These are phyloP conservation scores for Cyberlindnera maritima DNA, from an alignment of 805 yeast genomes.

Conservation along the genomic window DNA sequence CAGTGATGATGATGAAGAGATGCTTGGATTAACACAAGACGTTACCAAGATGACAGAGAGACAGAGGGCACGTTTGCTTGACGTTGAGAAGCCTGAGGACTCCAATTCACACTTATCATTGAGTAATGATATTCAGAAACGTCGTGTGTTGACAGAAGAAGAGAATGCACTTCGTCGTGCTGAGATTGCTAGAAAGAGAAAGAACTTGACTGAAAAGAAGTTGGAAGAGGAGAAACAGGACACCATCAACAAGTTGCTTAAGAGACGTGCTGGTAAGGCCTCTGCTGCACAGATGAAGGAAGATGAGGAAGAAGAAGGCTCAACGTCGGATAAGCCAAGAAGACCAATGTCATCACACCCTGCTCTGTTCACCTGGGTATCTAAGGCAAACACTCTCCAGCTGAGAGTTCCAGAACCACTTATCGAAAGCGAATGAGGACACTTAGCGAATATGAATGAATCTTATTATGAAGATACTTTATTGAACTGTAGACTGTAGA, in stretches of 20 bases:
- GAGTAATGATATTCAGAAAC: constrained; percentile 32
- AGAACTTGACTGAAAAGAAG: constrained; percentile 76
- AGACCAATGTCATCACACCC: constrained; percentile 24
- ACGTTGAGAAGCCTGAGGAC: background rate
- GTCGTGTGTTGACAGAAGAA: constrained; percentile 72
- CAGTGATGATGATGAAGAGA: constrained; percentile 23
- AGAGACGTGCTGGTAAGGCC: constrained; percentile 73
- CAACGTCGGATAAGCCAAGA: constrained; percentile 19
- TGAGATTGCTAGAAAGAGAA: constrained; percentile 85
- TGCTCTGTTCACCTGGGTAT: constrained; percentile 25
- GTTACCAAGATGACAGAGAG: constrained; percentile 30
- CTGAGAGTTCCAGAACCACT: constrained; percentile 25
- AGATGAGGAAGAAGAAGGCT: constrained; percentile 18
- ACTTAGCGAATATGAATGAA: too few relatives aligned
- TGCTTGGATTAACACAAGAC: constrained; percentile 12
- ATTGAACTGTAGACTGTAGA: too few relatives aligned
- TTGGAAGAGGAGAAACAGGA: constrained; percentile 92
- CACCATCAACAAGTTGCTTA: constrained; percentile 79
- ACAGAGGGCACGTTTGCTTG: constrained; percentile 24
- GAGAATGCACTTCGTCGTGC: constrained; percentile 78
- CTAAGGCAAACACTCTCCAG: constrained; percentile 11
- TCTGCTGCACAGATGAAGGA: constrained; percentile 21
- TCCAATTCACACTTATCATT: constrained; percentile 15
- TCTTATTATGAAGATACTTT: too few relatives aligned
- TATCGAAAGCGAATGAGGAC: background rate